Evolutionary conservation across 179 eudicot species (phyloP), one percentile per base, ranked within the genome.

Genomic region (Silene vulgaris): DNA sequence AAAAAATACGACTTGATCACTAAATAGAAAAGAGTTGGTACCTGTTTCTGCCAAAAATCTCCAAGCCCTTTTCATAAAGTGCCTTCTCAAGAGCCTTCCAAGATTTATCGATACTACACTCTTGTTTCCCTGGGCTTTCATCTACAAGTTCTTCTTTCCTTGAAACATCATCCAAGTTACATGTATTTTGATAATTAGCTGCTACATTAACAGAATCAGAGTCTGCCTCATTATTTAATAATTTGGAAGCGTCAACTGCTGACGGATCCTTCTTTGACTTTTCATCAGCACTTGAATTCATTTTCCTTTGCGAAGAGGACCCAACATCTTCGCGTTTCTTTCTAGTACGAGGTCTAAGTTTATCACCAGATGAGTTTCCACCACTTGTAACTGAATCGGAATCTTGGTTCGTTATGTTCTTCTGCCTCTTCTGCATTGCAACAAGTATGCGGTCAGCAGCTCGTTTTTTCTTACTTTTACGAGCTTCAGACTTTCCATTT

Each of bases 31-130:
- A 54, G 16, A 30, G 9, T 4, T 21, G 17, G 3, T 23, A 92
- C 99, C 99, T 95, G 88, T 87, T 95, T 85, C 85, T 84, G 82
- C 99, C 99, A 69, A 89, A 95, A 11, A 92, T 92, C 87, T 89
- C 96, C 74, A 95, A 64, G 50, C 99, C 99, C 83, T 95, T 92
- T 32, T 87, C 91, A 82, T 80, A 95, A 26, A 95, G 92, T 63
- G 91, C 82, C 81, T 88, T 94, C 81, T 92, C 97, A 78, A 92
- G 81, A 76, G 89, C 78, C 86, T 85, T 92, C 99, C 97, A 91
- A 16, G 86, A 76, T 75, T 83, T 88, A 65, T 83, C 84, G 75
- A 80, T 85, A 83, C 50, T 71, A 8, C 29, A 59, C 74, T 86
- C 91, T 65, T 83, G 88, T 84, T 87, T 96, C 72, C 78, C 84